A percentile compares a stretch with the other conserved stretches of the same genome.
Evolutionary conservation across 2,329 filamentous ascomycete genomes (phyloP).

Genomic region (Cladophialophora immunda): DNA sequence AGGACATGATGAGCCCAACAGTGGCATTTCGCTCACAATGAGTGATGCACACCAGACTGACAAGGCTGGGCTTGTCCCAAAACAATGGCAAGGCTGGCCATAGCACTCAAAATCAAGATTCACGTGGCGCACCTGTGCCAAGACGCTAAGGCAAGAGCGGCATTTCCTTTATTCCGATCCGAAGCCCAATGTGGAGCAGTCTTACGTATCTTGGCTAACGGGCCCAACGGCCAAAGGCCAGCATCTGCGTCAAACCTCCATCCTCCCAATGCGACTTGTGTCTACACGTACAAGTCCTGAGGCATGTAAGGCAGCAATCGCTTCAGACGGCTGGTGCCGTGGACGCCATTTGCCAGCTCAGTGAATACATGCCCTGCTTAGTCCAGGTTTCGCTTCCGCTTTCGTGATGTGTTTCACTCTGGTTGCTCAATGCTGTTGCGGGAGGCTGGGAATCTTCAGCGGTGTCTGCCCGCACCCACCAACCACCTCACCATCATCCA

Average conservation of each 20-base stretch:
- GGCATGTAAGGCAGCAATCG: background rate
- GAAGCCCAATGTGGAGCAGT: background rate
- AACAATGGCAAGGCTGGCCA: background rate
- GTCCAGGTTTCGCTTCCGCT: constrained; percentile 15
- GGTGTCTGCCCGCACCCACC: constrained; percentile 31
- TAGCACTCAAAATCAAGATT: background rate
- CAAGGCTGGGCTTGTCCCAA: background rate
- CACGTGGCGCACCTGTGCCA: background rate
- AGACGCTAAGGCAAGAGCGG: background rate
- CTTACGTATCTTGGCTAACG: background rate
- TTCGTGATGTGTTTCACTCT: constrained; percentile 36
- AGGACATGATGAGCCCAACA: background rate
- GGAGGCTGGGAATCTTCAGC: constrained; percentile 31
- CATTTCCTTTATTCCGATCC: background rate
- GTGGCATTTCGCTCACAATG: background rate
- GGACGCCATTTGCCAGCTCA: background rate
- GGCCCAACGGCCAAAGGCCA: background rate
- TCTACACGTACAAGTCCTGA: background rate
- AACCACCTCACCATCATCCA: constrained; percentile 25
- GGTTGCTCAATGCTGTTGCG: constrained; percentile 25
- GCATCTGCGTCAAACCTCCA: background rate
- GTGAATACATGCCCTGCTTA: background rate
- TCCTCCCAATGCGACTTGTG: background rate
- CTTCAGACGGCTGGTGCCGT: background rate
- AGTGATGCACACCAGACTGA: background rate